A percentile compares a stretch with the other conserved stretches of the same genome.
These are phyloP conservation scores for Phoma sp. DNA, from an alignment of 2,329 filamentous ascomycete genomes.

Conservation along the genomic window DNA sequence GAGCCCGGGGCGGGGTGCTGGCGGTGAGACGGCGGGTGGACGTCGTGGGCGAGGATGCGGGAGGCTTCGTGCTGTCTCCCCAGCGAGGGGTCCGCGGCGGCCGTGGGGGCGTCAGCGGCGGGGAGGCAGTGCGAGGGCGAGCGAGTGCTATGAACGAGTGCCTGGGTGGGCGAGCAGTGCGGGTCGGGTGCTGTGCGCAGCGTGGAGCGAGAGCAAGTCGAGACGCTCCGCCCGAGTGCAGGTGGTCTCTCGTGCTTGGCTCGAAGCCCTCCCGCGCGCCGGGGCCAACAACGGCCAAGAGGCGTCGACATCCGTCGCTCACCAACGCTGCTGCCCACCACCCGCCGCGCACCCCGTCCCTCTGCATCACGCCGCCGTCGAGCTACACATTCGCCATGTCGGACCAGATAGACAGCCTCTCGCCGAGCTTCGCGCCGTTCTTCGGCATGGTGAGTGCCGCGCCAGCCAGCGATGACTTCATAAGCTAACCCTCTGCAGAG, in stretches of 20 bases:
- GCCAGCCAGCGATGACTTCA: conserved; percentile 27
- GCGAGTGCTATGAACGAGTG: conserved; percentile 3
- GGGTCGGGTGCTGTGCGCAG: conserved; percentile 8
- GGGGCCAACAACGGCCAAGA: not conserved
- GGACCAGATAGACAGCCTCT: conserved; percentile 37
- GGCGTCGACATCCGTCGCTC: conserved; percentile 6
- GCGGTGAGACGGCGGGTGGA: conserved; percentile 15
- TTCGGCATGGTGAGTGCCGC: conserved; percentile 77
- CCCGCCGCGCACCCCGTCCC: conserved; percentile 1
- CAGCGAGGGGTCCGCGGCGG: conserved; percentile 15
- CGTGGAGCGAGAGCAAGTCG: conserved; percentile 1
- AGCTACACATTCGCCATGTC: conserved; percentile 26
- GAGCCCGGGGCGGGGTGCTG: conserved; percentile 14
- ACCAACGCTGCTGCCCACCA: not conserved
- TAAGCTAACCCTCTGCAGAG: conserved; percentile 62
- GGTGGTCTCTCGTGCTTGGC: conserved; percentile 1
- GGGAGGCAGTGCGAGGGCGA: conserved; percentile 4
- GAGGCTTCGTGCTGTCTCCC: conserved; percentile 19
- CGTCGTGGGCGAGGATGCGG: conserved; percentile 17
- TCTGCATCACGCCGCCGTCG: conserved; percentile 1
- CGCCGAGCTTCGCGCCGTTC: conserved; percentile 86
- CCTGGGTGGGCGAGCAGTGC: not conserved
- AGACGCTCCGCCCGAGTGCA: conserved; percentile 5
- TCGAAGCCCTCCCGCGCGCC: not conserved
- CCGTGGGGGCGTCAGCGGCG: not conserved